Percentiles rank a stretch among this genome's conserved stretches.
These are phyloP conservation scores for grape (Vitis vinifera) DNA, from an alignment of 164 flowering plant genomes.

Conservation along the genomic window ASM3070453v1 NC_081806.1:1474001-1474500, in stretches of 20 bases:
- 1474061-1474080: constrained; percentile 79
- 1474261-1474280: constrained; percentile 96
- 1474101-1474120: constrained; percentile 67
- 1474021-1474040: not conserved
- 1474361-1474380: constrained; percentile 43
- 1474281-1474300: constrained; percentile 61
- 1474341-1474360: constrained; percentile 53
- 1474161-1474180: not conserved
- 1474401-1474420: not conserved
- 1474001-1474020: not conserved
- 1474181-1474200: not conserved
- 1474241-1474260: constrained; percentile 68
- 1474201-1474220: constrained; percentile 27
- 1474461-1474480: constrained; percentile 20
- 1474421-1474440: not conserved
- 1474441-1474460: constrained; percentile 28
- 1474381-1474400: not conserved
- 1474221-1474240: constrained; percentile 96
- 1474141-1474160: not conserved
- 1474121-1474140: constrained; percentile 79
- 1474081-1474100: constrained; percentile 59
- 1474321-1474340: constrained; percentile 47
- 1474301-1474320: constrained; percentile 34
- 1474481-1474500: constrained; percentile 34
- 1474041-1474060: not conserved